These are phyloP conservation scores for Neofusicoccum parvum DNA, from an alignment of 2,329 filamentous ascomycete species.

Conservation along the genomic window DNA sequence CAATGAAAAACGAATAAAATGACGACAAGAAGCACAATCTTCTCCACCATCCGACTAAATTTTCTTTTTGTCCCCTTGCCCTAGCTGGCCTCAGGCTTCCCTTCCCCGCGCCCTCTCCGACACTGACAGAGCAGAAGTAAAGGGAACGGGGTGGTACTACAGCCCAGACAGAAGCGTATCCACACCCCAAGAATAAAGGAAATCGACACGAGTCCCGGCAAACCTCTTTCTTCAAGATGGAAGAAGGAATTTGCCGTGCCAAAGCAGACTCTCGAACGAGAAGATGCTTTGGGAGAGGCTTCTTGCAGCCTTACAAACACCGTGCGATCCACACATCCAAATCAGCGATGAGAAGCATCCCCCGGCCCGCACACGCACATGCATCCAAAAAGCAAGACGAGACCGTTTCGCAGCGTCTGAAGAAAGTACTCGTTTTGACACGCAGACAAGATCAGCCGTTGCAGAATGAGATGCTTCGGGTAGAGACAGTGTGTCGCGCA, in stretches of 20 bases:
- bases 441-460: not conserved
- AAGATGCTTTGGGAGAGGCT: not conserved
- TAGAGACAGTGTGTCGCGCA: not conserved
- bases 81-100: not conserved
- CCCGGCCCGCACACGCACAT: not conserved
- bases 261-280: not conserved
- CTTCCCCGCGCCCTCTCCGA: not conserved
- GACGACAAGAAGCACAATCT: not conserved
- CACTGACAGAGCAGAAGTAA: not conserved
- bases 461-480: not conserved
- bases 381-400: not conserved
- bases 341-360: not conserved
- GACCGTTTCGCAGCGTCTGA: not conserved
- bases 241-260: not conserved
- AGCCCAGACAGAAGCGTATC: not conserved
- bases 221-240: not conserved
- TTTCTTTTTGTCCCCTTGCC: not conserved
- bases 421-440: not conserved
- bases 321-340: too few species aligned
- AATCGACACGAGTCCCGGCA: conserved; percentile 18
- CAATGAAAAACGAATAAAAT: not conserved
- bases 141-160: not conserved
- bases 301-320: not conserved
- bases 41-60: not conserved
- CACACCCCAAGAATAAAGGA: not conserved